Evolutionary conservation across 78 protist genomes (phyloP).

Genomic region (Trichosphaerium sp.): DNA sequence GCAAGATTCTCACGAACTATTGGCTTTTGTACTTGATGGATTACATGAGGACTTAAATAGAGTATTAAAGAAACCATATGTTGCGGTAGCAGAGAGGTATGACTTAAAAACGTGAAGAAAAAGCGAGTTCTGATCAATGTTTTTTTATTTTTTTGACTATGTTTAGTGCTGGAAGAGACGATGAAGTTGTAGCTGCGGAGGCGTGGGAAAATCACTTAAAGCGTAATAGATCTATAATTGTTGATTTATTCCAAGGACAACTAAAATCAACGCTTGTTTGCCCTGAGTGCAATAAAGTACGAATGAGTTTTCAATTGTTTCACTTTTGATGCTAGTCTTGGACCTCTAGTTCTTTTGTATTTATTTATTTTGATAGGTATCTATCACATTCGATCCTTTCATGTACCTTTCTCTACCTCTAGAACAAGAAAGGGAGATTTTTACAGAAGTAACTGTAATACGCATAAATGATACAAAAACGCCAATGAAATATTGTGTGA

Average conservation of each 20-base stretch:
- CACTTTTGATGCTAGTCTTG: no score
- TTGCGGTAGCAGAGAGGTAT: conserved; percentile 26
- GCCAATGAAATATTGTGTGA: no score
- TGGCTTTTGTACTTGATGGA: conserved; percentile 50
- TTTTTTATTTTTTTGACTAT: no score
- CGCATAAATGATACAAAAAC: no score
- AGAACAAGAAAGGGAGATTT: no score
- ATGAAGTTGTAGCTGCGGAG: conserved; percentile 36
- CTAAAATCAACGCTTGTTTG: conserved; percentile 36
- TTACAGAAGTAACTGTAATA: no score
- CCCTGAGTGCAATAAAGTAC: conserved; percentile 35
- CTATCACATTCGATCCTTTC: conserved; percentile 79
- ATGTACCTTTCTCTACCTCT: conserved; percentile 72
- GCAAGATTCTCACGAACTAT: conserved; percentile 75
- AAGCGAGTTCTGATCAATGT: no score
- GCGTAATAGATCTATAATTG: conserved; percentile 58
- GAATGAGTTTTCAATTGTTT: no score
- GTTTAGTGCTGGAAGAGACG: conserved; percentile 13
- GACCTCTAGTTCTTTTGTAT: no score
- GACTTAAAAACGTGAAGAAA: no score
- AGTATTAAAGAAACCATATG: conserved; percentile 29
- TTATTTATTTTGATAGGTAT: no score
- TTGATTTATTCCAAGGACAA: conserved; percentile 57
- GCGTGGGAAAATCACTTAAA: conserved; percentile 52
- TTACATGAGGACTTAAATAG: conserved; percentile 45